Evolutionary conservation across 495 filamentous ascomycete genomes (phyloP), one percentile per base, ranked within the genome.

Genomic region (Aspergillus hancockii): DNA sequence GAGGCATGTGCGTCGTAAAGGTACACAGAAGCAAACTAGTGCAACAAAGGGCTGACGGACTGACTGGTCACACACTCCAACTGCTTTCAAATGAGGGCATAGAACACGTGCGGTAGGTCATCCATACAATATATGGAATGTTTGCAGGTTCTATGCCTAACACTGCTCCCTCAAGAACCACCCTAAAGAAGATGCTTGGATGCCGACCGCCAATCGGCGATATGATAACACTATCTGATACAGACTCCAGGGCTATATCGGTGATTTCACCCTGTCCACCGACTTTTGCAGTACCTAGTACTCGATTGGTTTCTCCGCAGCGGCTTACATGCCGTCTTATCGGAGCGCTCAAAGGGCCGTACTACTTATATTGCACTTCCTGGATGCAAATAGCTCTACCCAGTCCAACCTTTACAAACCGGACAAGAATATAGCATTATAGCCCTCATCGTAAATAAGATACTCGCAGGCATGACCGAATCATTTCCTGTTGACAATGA

Each of bases 401-500:
- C 25, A 3, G 7, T 28, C 25, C 25, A 28, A 28, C 7, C 3
- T 28, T 28, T 28, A 28, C 34, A 36, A 36, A 36, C 34, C 34
- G 12, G 34, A 14, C 34, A 36, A 28, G 25, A 3, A 28, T 28
- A 28, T 28, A 28, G 25, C 25, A 28, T 28, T 28, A 28, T 7
- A 36, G 10, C 2, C 13, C 8, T 36, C 3, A 36, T 10, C 8
- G 2, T 36, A 3, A 36, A 36, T 8, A 9, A 41, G 5, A 2
- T 41, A 6, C 38, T 41, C 16, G 30, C 43, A 22, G 16, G 9
- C 43, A 57, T 59, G 51, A 8, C 54, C 45, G 62, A 58, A 21
- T 62, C 65, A 49, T 46, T 60, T 13, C 76, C 76, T 1, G 63
- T 70, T 8, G 52, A 79, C 4, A 78, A 85, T 45, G 81, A 87